A percentile compares a stretch with the other conserved stretches of the same genome.
Evolutionary conservation across 2,329 filamentous ascomycete genomes (phyloP).

Genomic region (Camillea tinctor): DNA sequence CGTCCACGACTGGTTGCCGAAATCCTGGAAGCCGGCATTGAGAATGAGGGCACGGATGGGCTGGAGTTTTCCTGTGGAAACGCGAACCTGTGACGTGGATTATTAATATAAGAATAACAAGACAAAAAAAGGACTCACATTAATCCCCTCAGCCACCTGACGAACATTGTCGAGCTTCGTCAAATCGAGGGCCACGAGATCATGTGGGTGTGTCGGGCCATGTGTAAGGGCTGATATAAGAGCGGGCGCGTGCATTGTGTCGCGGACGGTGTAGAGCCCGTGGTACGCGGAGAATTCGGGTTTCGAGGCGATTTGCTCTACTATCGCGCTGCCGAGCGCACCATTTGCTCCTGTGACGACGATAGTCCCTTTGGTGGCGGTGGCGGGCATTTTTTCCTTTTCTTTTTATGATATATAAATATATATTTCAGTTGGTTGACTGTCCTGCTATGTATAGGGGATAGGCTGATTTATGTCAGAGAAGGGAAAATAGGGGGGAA

Average conservation of each 20-base stretch:
- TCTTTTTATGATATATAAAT: no score
- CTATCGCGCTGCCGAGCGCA: conserved; percentile 3
- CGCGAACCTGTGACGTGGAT: no score
- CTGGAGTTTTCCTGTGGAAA: conserved; percentile 22
- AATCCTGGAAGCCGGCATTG: conserved; percentile 26
- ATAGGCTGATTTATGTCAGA: no score
- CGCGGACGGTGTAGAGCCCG: conserved; percentile 2
- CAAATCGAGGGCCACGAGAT: conserved; percentile 19
- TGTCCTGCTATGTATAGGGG: no score
- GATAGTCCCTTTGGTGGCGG: no score
- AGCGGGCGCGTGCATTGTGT: not conserved
- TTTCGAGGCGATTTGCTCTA: not conserved
- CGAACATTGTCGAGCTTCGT: conserved; percentile 14
- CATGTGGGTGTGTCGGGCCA: conserved; percentile 4
- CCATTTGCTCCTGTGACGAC: conserved; percentile 4
- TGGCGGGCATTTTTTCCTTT: no score
- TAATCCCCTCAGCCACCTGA: conserved; percentile 13
- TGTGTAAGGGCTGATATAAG: not conserved
- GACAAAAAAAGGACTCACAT: no score
- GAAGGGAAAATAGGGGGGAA: no score
- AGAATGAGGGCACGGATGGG: conserved; percentile 29
- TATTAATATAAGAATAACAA: no score
- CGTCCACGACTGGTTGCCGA: conserved; percentile 9
- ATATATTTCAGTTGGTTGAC: no score
- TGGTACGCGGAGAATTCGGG: not conserved